phyloP scores from a whole-genome alignment of 768 basidiomycete species.

The Tricholoma furcatifolium region DNA sequence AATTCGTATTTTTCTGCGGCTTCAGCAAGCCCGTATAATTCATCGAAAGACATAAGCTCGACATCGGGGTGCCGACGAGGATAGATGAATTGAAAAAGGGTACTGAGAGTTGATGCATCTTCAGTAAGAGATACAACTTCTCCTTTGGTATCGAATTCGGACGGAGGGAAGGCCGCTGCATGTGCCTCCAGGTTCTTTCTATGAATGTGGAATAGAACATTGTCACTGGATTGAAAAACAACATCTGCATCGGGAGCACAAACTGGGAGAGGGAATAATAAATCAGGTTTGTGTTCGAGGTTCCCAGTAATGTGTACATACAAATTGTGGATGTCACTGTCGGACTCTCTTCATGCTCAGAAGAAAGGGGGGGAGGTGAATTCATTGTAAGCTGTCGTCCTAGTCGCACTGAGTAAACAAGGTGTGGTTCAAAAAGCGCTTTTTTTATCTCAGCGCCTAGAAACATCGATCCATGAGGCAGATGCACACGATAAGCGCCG shows the following conservation, averaged over 20 bases:
- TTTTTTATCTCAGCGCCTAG: too few relatives aligned
- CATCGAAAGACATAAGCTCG: neutral
- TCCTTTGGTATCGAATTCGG: neutral
- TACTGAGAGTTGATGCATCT: neutral
- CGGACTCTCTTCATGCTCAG: too few relatives aligned
- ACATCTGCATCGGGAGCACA: neutral
- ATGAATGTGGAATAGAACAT: neutral
- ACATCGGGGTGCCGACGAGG: neutral
- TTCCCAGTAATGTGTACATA: neutral
- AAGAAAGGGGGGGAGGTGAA: too few relatives aligned
- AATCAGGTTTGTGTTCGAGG: neutral
- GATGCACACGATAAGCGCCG: too few relatives aligned
- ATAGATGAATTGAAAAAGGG: neutral
- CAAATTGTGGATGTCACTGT: neutral
- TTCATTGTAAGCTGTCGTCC: too few relatives aligned
- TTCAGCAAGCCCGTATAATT: neutral
- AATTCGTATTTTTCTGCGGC: neutral
- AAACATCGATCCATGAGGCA: too few relatives aligned
- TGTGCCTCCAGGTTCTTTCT: neutral
- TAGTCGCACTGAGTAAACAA: too few relatives aligned
- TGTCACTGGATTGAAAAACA: neutral
- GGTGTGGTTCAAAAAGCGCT: too few relatives aligned
- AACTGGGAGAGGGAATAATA: neutral
- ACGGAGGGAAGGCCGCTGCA: neutral
- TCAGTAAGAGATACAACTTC: neutral